phyloP scores from a whole-genome alignment of 768 basidiomycete species.

The Termitomyces sp. region DNA sequence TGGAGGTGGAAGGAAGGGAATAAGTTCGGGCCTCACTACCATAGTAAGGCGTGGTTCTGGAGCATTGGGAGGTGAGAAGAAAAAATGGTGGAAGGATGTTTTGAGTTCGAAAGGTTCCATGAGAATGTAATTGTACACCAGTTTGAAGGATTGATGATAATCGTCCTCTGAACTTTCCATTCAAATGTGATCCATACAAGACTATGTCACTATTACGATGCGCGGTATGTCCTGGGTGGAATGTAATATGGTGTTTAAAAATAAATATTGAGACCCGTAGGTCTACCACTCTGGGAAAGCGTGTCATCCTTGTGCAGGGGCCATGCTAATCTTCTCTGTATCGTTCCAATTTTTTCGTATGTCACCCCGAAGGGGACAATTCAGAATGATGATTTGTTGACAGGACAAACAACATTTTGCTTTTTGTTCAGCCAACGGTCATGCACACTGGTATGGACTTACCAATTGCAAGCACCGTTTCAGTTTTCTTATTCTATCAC shows the following conservation, averaged over 20 bases:
- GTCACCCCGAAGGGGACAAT: slow-evolving; percentile 85
- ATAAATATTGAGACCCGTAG: slow-evolving; percentile 42
- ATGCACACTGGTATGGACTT: too few relatives aligned
- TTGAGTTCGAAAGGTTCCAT: slow-evolving; percentile 20
- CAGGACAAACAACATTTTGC: slow-evolving; percentile 9
- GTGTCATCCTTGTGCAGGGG: slow-evolving; percentile 99
- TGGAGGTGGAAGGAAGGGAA: slow-evolving; percentile 53
- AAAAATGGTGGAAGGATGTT: slow-evolving; percentile 44
- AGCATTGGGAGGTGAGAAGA: slow-evolving; percentile 14
- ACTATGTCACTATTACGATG: background rate
- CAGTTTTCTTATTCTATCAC: background rate
- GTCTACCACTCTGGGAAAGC: slow-evolving; percentile 90
- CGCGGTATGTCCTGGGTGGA: too few relatives aligned
- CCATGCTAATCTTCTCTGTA: slow-evolving; percentile 99
- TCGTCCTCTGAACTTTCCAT: background rate
- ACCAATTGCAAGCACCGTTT: background rate
- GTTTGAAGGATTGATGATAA: background rate
- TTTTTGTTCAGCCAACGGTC: slow-evolving; percentile 19
- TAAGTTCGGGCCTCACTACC: slow-evolving; percentile 59
- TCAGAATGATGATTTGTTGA: rapidly evolving
- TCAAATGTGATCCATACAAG: background rate
- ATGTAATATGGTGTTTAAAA: too few relatives aligned
- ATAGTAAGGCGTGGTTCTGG: slow-evolving; percentile 29
- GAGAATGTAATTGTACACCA: background rate
- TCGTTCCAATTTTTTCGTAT: slow-evolving; percentile 99